Conservation (phyloP, 2,329 filamentous ascomycete species). For the Helotiales sp. region DNA sequence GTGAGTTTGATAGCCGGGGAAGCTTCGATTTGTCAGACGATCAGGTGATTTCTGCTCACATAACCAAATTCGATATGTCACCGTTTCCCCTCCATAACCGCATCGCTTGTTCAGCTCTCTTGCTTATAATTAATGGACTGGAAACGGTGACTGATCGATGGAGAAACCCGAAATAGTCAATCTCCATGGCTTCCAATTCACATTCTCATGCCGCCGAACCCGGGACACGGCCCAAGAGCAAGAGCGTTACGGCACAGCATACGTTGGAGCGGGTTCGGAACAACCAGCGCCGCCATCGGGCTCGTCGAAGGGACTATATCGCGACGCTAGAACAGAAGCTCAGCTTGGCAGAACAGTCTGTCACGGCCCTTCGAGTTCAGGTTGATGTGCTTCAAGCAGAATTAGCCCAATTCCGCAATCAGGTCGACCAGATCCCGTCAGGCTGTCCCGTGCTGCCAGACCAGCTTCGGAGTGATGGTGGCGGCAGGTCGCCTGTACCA, state of each 20-base stretch:
- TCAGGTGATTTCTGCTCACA: conserved; percentile 5
- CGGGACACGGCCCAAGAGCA: conserved; percentile 34
- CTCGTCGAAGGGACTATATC: conserved; percentile 49
- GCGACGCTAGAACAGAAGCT: conserved; percentile 45
- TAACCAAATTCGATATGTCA: conserved; percentile 19
- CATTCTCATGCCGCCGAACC: neutral
- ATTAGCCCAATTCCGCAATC: conserved; percentile 15
- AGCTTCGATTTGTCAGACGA: neutral
- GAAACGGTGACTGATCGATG: conserved; percentile 19
- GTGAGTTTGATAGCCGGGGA: neutral
- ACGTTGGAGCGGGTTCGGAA: conserved; percentile 51
- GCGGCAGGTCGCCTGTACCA: neutral
- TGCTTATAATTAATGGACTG: neutral
- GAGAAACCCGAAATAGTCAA: conserved; percentile 4
- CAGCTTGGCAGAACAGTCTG: conserved; percentile 19
- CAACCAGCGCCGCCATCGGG: conserved; percentile 57
- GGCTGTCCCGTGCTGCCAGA: conserved; percentile 15
- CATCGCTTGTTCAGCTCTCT: neutral
- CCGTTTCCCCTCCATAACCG: conserved; percentile 1
- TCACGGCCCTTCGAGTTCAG: conserved; percentile 10
- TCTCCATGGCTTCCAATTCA: conserved; percentile 34
- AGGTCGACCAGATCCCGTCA: conserved; percentile 12
- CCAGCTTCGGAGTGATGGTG: conserved; percentile 12
- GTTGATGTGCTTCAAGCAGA: conserved; percentile 18
- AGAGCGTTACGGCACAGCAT: conserved; percentile 32